These are phyloP conservation scores for Leucosporidium scottii DNA, from an alignment of 768 basidiomycete species.

Conservation along the genomic window DNA sequence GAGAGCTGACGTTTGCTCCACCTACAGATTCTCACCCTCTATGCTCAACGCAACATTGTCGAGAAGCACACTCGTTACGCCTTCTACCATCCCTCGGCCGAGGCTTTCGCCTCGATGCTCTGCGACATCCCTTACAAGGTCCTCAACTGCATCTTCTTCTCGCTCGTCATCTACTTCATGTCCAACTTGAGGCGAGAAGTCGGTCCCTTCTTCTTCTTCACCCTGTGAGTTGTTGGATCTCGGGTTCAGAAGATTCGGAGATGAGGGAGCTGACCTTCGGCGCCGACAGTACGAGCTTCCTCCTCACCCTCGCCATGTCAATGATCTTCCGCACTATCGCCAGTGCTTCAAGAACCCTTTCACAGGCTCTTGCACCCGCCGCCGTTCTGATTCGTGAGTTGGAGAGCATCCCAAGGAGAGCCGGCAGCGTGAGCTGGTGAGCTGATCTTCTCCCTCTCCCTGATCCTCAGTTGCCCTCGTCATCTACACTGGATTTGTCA, in stretches of 20 bases:
- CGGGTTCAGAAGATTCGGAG: too few species aligned
- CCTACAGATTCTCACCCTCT: conserved; percentile 44
- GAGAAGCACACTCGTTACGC: conserved; percentile 47
- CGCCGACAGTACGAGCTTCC: conserved; percentile 38
- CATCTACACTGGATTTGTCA: conserved; percentile 42
- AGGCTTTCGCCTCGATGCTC: conserved; percentile 45
- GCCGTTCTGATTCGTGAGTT: conserved; percentile 42
- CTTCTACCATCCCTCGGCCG: conserved; percentile 46
- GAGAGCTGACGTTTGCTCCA: conserved; percentile 34
- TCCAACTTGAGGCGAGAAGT: conserved; percentile 45
- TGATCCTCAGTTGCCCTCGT: conserved; percentile 35
- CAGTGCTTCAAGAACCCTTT: conserved; percentile 36
- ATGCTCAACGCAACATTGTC: conserved; percentile 44
- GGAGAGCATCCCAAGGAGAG: too few species aligned
- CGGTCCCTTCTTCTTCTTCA: conserved; percentile 45
- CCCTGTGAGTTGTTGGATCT: conserved; percentile 37
- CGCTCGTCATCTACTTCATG: conserved; percentile 47
- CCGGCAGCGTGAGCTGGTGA: too few species aligned
- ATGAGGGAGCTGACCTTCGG: too few species aligned
- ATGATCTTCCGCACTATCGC: conserved; percentile 44
- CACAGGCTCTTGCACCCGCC: conserved; percentile 41
- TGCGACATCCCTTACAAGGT: conserved; percentile 43
- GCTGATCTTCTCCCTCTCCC: not conserved
- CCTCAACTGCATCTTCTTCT: conserved; percentile 39
- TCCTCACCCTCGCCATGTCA: conserved; percentile 41